These are phyloP conservation scores for Castanospermum australe DNA, from an alignment of 306 rosid genomes.

Conservation along the genomic window DNA sequence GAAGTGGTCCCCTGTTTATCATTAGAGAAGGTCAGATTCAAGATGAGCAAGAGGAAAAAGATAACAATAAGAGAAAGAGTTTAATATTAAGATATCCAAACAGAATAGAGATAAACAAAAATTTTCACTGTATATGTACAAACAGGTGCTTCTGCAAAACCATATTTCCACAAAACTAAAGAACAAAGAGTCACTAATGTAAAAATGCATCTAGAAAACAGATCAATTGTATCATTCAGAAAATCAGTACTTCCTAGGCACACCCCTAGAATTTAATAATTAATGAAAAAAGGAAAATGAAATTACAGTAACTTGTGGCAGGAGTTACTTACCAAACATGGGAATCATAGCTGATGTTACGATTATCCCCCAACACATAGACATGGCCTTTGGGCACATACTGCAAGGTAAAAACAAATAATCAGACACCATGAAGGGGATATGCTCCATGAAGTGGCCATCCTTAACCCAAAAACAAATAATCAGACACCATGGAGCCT, in stretches of 20 bases:
- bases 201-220: neutral
- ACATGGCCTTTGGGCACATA: constrained; percentile 81
- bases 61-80: neutral
- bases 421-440: neutral
- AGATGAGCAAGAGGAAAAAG: neutral
- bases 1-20: constrained; percentile 51
- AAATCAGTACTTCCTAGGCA: neutral
- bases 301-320: neutral
- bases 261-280: neutral
- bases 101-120: neutral
- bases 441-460: neutral
- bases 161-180: neutral
- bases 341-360: constrained; percentile 81
- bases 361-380: constrained; percentile 90
- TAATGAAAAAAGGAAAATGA: neutral
- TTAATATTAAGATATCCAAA: neutral
- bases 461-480: neutral
- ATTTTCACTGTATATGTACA: neutral
- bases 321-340: constrained; percentile 62
- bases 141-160: neutral
- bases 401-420: constrained; percentile 45
- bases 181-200: neutral
- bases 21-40: constrained; percentile 10
- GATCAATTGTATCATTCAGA: neutral
- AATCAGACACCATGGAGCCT: neutral